phyloP scores from a whole-genome alignment of 1,284 basidiomycete species.

The Malassezia japonica region DNA sequence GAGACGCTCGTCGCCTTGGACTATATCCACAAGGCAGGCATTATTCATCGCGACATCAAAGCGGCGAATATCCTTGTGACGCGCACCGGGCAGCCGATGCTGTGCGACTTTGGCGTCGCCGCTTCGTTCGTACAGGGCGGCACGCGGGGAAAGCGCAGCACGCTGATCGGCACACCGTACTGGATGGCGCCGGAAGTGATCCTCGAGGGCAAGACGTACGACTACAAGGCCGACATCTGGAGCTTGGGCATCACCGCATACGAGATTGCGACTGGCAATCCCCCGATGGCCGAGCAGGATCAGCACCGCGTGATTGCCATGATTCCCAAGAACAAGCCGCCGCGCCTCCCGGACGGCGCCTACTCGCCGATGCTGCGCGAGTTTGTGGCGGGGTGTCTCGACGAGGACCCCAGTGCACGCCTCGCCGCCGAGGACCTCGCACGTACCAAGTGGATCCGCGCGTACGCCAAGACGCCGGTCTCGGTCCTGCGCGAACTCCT shows the following conservation, averaged over 20 bases:
- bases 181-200: constrained; percentile 49
- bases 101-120: constrained; percentile 30
- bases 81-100: constrained; percentile 56
- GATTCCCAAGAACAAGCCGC: constrained; percentile 77
- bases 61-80: constrained; percentile 54
- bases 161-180: constrained; percentile 51
- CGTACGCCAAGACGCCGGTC: constrained; percentile 58
- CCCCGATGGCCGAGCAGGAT: constrained; percentile 81
- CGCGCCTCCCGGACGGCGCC: constrained; percentile 62
- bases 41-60: constrained; percentile 57
- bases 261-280: constrained; percentile 79
- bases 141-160: constrained; percentile 20
- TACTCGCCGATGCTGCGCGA: constrained; percentile 76
- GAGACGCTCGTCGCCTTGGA: constrained; percentile 76
- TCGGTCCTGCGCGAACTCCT: constrained; percentile 71
- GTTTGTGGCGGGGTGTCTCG: constrained; percentile 74
- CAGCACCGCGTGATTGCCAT: constrained; percentile 81
- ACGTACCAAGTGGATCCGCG: constrained; percentile 88
- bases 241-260: constrained; percentile 85
- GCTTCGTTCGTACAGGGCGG: constrained; percentile 18
- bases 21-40: constrained; percentile 44
- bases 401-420: constrained; percentile 72
- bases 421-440: constrained; percentile 77
- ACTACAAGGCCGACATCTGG: constrained; percentile 65
- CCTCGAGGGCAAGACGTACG: constrained; percentile 57